Percentiles rank a stretch among this genome's conserved stretches.
phyloP scores from a whole-genome alignment of 2,329 filamentous ascomycete species.

The Hymenoscyphus fraxineus region DNA sequence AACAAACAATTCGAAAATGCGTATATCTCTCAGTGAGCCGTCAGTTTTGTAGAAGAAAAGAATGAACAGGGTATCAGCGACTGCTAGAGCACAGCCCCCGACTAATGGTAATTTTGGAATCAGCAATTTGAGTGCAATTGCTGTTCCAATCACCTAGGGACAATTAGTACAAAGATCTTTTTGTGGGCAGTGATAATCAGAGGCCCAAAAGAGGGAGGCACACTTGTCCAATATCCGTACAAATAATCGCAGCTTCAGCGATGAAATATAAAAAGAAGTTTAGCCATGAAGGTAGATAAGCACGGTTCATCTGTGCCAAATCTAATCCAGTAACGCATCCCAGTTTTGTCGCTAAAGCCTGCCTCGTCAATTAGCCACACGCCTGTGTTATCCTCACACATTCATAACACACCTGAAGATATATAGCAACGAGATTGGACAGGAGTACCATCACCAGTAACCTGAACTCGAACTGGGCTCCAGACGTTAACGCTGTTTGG shows the following conservation, averaged over 20 bases:
- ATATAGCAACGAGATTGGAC: conserved; percentile 54
- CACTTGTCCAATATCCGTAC: conserved; percentile 24
- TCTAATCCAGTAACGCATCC: conserved; percentile 50
- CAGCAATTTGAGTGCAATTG: conserved; percentile 64
- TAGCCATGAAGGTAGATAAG: conserved; percentile 47
- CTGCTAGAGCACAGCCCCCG: conserved; percentile 62
- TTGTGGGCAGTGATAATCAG: neutral
- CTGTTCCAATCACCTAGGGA: conserved; percentile 61
- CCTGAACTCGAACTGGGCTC: conserved; percentile 47
- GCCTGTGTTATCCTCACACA: too few species aligned
- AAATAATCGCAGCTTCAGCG: conserved; percentile 43
- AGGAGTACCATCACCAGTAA: conserved; percentile 52
- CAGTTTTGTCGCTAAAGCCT: conserved; percentile 40
- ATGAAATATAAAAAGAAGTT: conserved; percentile 50
- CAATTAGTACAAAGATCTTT: neutral
- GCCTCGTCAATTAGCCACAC: conserved; percentile 36
- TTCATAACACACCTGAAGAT: conserved; percentile 35
- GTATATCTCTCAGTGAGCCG: conserved; percentile 52
- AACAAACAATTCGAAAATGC: conserved; percentile 61
- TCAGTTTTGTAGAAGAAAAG: conserved; percentile 61
- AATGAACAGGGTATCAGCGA: conserved; percentile 63
- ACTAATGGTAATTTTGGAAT: conserved; percentile 59
- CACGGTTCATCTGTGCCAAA: conserved; percentile 48
- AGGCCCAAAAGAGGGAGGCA: neutral
- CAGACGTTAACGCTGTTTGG: conserved; percentile 51